Evolutionary conservation across 2,329 filamentous ascomycete genomes (phyloP), one percentile per base, ranked within the genome.

Genomic region (Penicillium janthinellum): DNA sequence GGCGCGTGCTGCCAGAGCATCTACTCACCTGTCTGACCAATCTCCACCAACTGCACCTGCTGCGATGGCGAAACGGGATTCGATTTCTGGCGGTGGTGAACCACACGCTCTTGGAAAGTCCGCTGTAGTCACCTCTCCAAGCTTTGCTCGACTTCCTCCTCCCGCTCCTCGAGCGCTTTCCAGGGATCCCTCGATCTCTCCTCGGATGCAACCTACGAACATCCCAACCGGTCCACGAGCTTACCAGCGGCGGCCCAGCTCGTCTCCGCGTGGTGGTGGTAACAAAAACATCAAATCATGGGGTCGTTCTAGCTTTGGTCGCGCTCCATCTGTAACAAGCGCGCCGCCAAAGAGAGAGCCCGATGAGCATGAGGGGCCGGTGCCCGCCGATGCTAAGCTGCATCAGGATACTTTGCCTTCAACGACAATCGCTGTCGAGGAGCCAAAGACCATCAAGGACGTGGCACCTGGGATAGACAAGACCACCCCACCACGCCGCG

Each of bases 171-270:
- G 68, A 20, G 67, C 70, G 10, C 48, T 64, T 17, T 77, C 76
- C 20, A 72, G 70, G 7, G 67, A 71, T 56, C 64, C 71, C 1
- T 71, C 71, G 11, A 77, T 74, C 5, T 78, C 77, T 4, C 76
- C 77, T 20, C 70, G 69, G 12, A 72, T 74, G 66, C 68, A 71
- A 49, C 63, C 72, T 28, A 70, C 74, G 10, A 75, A 64, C 37
- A 75, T 79, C 20, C 77, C 77, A 12, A 79, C 76, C 8, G 77
- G 76, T 3, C 77, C 77, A 37, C 75, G 77, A 53, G 77, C 76
- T 6, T 69, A 74, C n/a, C 71, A 76, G 48, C 72, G 75, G 58
- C 71, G 73, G 50, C 66, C 54, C 31, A 61, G 68, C 7, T 61
- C 70, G 38, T 67, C 67, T 14, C 70, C 73, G 11, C 69, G 75